Conservation (phyloP, 2,329 filamentous ascomycete species). For the Hymenoscyphus scutula region DNA sequence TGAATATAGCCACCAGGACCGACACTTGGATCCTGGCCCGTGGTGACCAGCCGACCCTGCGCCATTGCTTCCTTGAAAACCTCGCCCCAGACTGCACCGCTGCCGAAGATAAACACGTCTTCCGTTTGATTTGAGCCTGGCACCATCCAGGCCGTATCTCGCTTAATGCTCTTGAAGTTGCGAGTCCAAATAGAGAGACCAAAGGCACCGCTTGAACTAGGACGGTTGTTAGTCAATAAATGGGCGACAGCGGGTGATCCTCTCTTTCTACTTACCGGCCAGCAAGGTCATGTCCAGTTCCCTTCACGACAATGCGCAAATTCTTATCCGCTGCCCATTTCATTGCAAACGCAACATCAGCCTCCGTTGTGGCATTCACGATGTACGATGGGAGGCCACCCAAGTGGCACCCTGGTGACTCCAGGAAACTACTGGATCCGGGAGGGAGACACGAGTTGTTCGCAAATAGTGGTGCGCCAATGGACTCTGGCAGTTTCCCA, state of each 20-base stretch:
- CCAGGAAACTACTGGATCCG: constrained; percentile 25
- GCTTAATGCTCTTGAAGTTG: constrained; percentile 42
- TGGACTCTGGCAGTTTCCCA: constrained; percentile 34
- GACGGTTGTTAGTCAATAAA: too few species aligned
- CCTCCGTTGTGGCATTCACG: constrained; percentile 34
- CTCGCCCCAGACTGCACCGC: constrained; percentile 36
- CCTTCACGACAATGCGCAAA: constrained; percentile 16
- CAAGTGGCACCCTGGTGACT: constrained; percentile 31
- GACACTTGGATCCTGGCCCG: constrained; percentile 48
- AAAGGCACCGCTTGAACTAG: constrained; percentile 20
- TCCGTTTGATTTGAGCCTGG: too few species aligned
- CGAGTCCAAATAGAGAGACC: constrained; percentile 48
- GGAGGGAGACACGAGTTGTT: constrained; percentile 39
- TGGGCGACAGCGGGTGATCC: too few species aligned
- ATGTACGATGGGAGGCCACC: constrained; percentile 37
- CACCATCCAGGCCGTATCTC: too few species aligned
- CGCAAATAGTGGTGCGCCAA: constrained; percentile 35
- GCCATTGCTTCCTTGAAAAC: constrained; percentile 42
- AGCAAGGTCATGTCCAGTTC: constrained; percentile 18
- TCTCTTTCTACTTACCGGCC: constrained; percentile 23
- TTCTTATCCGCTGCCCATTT: constrained; percentile 22
- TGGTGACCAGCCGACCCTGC: constrained; percentile 46
- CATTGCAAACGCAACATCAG: constrained; percentile 34
- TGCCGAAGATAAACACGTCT: too few species aligned
- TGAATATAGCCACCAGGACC: constrained; percentile 50